Evolutionary conservation across 1,284 basidiomycete genomes (phyloP), one percentile per base, ranked within the genome.

Genomic region (Pyrrhoderma lamaoense): DNA sequence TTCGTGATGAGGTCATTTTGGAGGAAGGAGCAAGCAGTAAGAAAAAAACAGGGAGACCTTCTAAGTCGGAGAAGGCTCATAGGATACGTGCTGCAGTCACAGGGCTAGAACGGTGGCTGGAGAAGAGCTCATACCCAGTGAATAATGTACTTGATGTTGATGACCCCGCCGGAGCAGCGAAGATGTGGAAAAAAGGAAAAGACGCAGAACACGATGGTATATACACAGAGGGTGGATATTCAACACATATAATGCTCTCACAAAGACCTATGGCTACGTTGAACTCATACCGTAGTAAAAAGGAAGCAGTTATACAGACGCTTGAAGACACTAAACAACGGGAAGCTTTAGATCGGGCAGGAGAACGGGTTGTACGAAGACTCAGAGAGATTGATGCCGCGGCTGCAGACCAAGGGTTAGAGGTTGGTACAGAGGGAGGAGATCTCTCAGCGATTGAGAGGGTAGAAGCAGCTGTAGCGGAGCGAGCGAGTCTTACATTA

Each of bases 21-120:
- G 31, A 38, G 25, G 48, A 57, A 19, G 39, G 55, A 16, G 27
- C 11, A 31, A 11, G 7, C 11, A 5, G 11, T 11, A 39, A 49
- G 14, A 81, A 77, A 64, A 80, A 82, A 62, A 81, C 74, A 61
- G 85, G 86, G 3, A 73, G 85, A 0, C 83, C 82, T 0, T 75
- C 82, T 5, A 81, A 72, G 59, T 71, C 76, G 3, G 82, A 84
- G 45, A 79, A 75, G 59, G 65, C 65, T 8, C 75, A 74, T 58
- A 79, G 72, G 62, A 73, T 76, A 3, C 75, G 74, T 57, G 67
- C 72, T 1, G 74, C 77, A 0, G 59, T 82, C 1, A 66, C 65
- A 2, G 65, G 67, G 7, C 64, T 87, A 53, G 76, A 79, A 25
- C 68, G 66, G 43, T 78, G 76, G 75, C 61, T 82, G 43, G 70